Conservation (phyloP, 2,329 filamentous ascomycete species). For the Aspergillus latus region DNA sequence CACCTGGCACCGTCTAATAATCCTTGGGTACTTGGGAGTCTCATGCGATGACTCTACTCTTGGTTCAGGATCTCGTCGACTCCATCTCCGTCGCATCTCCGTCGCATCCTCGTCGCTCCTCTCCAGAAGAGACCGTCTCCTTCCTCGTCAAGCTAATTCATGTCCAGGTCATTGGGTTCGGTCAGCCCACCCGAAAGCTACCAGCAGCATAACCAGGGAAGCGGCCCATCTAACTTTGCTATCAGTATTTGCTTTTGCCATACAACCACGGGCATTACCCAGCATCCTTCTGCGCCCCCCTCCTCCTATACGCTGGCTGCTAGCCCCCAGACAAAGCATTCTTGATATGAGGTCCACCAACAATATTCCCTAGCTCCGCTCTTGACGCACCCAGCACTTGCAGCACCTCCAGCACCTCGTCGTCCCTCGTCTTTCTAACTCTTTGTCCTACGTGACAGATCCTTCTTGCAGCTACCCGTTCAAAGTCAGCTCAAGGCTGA, state of each 20-base stretch:
- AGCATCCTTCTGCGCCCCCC: background rate
- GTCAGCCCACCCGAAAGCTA: background rate
- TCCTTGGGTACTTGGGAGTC: too few species aligned
- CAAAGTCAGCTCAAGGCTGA: background rate
- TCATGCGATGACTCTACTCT: background rate
- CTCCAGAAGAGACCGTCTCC: background rate
- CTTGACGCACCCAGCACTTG: background rate
- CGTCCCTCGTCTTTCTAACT: background rate
- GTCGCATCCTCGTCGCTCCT: too few species aligned
- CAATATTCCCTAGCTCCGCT: background rate
- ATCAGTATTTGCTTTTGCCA: background rate
- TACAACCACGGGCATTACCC: background rate
- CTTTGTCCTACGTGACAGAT: slow-evolving; percentile 3
- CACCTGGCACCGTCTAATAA: background rate
- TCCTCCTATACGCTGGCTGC: background rate
- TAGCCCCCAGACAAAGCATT: background rate
- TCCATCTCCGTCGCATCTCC: background rate
- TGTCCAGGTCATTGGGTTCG: background rate
- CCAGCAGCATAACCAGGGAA: too few species aligned
- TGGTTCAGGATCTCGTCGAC: too few species aligned
- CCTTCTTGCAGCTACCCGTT: slow-evolving; percentile 1
- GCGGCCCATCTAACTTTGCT: background rate
- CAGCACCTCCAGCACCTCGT: too few species aligned
- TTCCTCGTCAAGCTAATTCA: background rate
- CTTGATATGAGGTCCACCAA: background rate